Conservation (phyloP, 768 basidiomycete species). For the Amanita thiersii region DNA sequence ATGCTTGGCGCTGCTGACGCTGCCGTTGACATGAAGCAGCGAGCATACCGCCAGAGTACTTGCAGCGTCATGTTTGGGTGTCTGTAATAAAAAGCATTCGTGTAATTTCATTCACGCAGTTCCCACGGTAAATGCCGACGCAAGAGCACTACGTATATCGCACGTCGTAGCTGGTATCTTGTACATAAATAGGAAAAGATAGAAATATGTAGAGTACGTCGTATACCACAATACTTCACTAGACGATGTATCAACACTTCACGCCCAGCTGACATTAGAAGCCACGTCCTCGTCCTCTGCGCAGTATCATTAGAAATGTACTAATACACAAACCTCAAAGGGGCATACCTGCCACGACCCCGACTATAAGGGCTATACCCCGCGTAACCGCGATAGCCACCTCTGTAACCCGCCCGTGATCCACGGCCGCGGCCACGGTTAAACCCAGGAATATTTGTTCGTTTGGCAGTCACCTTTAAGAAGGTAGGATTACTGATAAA, state of each 20-base stretch:
- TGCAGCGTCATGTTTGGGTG: not conserved
- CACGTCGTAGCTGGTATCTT: slow-evolving; percentile 10
- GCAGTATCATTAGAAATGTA: slow-evolving; percentile 4
- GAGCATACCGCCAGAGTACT: slow-evolving; percentile 2
- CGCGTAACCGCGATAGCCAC: slow-evolving; percentile 23
- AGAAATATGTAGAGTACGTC: slow-evolving; percentile 7
- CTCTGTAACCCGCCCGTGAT: slow-evolving; percentile 45
- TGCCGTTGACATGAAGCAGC: slow-evolving; percentile 37
- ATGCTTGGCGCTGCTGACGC: slow-evolving; percentile 15
- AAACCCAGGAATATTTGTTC: slow-evolving; percentile 94
- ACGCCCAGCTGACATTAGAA: slow-evolving; percentile 31
- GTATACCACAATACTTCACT: not conserved
- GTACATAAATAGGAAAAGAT: slow-evolving; percentile 2
- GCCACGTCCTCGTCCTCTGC: slow-evolving; percentile 59
- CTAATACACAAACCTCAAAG: not conserved
- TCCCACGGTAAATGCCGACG: slow-evolving; percentile 5
- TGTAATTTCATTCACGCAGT: not conserved
- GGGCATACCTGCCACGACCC: slow-evolving; percentile 67
- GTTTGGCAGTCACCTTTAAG: slow-evolving; percentile 94
- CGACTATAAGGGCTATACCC: slow-evolving; percentile 59
- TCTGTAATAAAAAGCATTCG: too few species aligned
- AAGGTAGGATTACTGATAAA: too few species aligned
- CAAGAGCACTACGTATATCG: not conserved
- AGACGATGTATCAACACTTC: not conserved
- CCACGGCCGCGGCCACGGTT: slow-evolving; percentile 78